Conservation (phyloP, 1,284 basidiomycete species). For the Gymnopus androsaceus region DNA sequence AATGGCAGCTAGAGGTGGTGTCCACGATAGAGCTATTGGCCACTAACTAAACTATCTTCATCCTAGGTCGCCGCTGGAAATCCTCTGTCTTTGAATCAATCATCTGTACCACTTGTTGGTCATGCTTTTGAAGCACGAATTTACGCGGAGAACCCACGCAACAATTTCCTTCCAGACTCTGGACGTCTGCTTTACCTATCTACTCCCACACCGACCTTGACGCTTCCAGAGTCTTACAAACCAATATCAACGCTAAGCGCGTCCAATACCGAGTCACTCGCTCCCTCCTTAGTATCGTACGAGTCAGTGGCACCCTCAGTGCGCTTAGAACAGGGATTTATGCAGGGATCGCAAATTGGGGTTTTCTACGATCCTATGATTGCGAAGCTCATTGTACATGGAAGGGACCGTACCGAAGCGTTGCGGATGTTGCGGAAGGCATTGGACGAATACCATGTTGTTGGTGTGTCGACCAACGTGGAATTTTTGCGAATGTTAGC, state of each 20-base stretch:
- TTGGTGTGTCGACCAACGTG: conserved; percentile 89
- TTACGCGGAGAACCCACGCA: conserved; percentile 94
- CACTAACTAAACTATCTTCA: not conserved
- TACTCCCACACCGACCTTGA: conserved; percentile 68
- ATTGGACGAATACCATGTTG: conserved; percentile 86
- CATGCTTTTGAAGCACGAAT: conserved; percentile 97
- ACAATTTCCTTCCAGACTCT: conserved; percentile 91
- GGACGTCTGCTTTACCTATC: conserved; percentile 81
- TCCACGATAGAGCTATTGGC: not conserved
- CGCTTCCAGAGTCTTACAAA: conserved; percentile 53
- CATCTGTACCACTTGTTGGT: conserved; percentile 80
- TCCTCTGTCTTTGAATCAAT: conserved; percentile 76
- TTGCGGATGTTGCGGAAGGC: conserved; percentile 79
- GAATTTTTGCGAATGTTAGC: conserved; percentile 85
- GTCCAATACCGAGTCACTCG: conserved; percentile 29
- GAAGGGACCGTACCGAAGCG: conserved; percentile 84
- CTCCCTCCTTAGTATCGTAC: conserved; percentile 40
- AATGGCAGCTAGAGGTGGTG: conserved; percentile 86
- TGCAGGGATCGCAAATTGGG: conserved; percentile 83
- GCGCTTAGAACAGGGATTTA: conserved; percentile 91
- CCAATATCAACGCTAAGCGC: conserved; percentile 29
- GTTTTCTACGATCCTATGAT: conserved; percentile 97
- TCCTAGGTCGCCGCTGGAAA: conserved; percentile 84
- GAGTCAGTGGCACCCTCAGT: conserved; percentile 60
- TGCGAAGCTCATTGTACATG: conserved; percentile 90